Conservation (phyloP, 2,329 filamentous ascomycete species). For the Neoascochyta sp. region DNA sequence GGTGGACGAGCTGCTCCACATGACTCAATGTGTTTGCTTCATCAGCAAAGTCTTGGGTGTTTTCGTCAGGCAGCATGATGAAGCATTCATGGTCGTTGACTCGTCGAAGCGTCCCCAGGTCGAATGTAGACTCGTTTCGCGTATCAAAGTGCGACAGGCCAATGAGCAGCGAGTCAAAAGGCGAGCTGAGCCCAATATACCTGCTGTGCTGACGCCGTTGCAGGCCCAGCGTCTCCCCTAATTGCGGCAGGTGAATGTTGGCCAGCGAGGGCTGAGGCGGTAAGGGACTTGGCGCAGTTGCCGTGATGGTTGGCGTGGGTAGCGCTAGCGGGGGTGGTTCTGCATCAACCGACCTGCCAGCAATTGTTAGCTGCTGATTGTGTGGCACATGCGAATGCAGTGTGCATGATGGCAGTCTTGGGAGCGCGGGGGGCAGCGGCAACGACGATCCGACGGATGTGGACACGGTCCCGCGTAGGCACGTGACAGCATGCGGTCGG, state of each 20-base stretch:
- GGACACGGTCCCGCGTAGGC: constrained; percentile 14
- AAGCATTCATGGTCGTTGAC: constrained; percentile 77
- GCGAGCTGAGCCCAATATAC: constrained; percentile 78
- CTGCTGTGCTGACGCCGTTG: constrained; percentile 76
- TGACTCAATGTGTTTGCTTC: constrained; percentile 64
- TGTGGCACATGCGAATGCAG: constrained; percentile 2
- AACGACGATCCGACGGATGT: too few relatives aligned
- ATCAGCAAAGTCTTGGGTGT: constrained; percentile 68
- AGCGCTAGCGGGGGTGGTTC: constrained; percentile 40
- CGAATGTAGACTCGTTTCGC: constrained; percentile 73
- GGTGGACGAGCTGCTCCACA: constrained; percentile 71
- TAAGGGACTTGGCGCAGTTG: constrained; percentile 38
- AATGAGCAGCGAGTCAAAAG: constrained; percentile 80
- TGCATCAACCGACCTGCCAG: constrained; percentile 37
- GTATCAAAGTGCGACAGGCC: constrained; percentile 76
- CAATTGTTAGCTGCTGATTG: constrained; percentile 22
- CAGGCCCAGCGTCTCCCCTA: constrained; percentile 60
- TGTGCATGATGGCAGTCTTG: not conserved
- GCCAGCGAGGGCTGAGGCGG: constrained; percentile 29
- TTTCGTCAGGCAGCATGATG: constrained; percentile 71
- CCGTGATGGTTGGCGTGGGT: constrained; percentile 40
- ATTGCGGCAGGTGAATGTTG: constrained; percentile 32
- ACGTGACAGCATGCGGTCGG: constrained; percentile 17
- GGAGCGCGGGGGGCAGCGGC: too few relatives aligned
- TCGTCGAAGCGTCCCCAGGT: constrained; percentile 61